phyloP scores from a whole-genome alignment of 768 basidiomycete species.

The Hygrocybe coccinea region DNA sequence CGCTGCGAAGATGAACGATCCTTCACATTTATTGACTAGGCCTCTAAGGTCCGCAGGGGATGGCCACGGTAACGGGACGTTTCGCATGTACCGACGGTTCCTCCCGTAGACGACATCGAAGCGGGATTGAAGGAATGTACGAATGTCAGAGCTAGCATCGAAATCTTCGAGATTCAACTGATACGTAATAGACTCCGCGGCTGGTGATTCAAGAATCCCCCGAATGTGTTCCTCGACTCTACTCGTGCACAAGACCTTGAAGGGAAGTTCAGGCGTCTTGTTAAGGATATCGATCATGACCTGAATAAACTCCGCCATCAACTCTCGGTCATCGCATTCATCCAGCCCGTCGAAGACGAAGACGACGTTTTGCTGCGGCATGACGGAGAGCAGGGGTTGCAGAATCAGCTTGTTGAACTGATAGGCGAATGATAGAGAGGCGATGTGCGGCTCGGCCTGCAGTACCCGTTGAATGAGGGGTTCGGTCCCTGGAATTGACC shows the following conservation, averaged over 20 bases:
- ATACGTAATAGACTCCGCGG: background rate
- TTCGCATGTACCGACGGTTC: too few species aligned
- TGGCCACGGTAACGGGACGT: too few species aligned
- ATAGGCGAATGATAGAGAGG: background rate
- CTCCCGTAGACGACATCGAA: too few species aligned
- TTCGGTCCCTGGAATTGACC: background rate
- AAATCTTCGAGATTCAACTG: background rate
- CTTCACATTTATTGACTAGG: too few species aligned
- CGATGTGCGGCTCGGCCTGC: background rate
- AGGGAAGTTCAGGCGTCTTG: too few species aligned
- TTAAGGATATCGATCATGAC: too few species aligned
- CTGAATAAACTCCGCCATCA: too few species aligned
- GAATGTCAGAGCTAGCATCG: background rate
- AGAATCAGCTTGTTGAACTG: background rate
- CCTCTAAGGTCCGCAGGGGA: too few species aligned
- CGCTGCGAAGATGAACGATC: too few species aligned
- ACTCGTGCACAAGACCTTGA: background rate
- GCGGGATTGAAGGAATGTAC: background rate
- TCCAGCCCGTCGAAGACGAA: too few species aligned
- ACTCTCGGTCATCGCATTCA: too few species aligned
- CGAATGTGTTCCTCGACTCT: background rate
- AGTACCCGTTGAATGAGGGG: background rate
- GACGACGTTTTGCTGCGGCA: background rate
- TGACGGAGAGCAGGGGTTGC: background rate
- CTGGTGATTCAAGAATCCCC: background rate